Conservation (phyloP, 2,329 filamentous ascomycete genomes). For the Leptographium radiaticola region DNA sequence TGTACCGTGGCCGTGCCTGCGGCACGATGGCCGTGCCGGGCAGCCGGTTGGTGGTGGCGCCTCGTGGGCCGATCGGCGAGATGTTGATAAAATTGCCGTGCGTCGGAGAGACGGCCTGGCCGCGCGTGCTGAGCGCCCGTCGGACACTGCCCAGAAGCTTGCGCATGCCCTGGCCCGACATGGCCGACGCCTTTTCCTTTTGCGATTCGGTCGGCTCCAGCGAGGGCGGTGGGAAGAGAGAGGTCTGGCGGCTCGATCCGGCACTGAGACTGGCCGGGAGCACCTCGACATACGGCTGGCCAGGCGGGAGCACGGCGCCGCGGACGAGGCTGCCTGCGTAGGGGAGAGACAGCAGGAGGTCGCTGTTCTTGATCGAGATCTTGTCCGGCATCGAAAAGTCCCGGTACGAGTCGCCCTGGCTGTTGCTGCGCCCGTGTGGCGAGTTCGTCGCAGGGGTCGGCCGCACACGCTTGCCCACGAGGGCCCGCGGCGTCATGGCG, state of each 20-base stretch:
- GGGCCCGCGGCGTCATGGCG: conserved; percentile 43
- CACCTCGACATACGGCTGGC: conserved; percentile 65
- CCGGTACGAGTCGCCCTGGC: conserved; percentile 71
- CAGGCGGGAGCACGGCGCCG: conserved; percentile 72
- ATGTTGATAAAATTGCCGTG: conserved; percentile 36
- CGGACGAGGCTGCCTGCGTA: conserved; percentile 77
- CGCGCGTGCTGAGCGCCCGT: conserved; percentile 57
- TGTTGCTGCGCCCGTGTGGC: conserved; percentile 71
- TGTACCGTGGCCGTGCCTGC: conserved; percentile 31
- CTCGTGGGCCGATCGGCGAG: conserved; percentile 34
- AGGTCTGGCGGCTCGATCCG: conserved; percentile 37
- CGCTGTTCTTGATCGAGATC: conserved; percentile 37
- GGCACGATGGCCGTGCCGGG: conserved; percentile 49
- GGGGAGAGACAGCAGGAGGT: conserved; percentile 48
- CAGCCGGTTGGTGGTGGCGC: conserved; percentile 43
- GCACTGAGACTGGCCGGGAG: conserved; percentile 36
- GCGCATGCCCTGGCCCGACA: conserved; percentile 66
- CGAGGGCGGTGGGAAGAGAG: conserved; percentile 31
- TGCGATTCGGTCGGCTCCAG: conserved; percentile 15
- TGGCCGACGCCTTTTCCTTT: conserved; percentile 40
- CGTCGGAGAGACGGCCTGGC: conserved; percentile 28
- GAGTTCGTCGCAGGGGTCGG: conserved; percentile 21
- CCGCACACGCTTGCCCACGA: conserved; percentile 46
- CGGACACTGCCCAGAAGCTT: conserved; percentile 79
- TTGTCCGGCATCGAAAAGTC: conserved; percentile 46